Evolutionary conservation across 208 protist genomes (phyloP).

Genomic region (Dictyostelium gargantuum): DNA sequence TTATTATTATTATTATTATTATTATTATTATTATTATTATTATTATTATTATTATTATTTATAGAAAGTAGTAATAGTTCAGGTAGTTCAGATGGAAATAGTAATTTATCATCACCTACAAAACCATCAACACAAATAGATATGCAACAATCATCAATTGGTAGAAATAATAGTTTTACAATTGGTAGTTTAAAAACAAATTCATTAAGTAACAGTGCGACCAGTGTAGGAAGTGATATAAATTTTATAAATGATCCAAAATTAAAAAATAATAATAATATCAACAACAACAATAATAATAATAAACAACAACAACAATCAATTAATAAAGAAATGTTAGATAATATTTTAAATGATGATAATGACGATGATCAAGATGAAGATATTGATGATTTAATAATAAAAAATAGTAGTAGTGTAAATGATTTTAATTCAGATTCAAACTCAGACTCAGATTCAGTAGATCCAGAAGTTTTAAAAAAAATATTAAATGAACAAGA

Average conservation of each 20-base stretch:
- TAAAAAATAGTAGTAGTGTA: not conserved
- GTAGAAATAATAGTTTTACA: not conserved
- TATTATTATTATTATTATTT: no score
- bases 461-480: constrained; percentile 49
- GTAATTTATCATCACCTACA: not conserved
- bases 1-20: no score
- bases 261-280: not conserved
- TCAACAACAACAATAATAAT: not conserved
- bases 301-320: not conserved
- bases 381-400: not conserved
- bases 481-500: constrained; percentile 63
- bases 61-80: not conserved
- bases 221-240: not conserved
- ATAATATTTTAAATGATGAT: not conserved
- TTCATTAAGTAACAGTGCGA: not conserved
- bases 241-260: constrained; percentile 25
- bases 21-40: no score
- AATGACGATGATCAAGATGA: not conserved
- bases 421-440: not conserved
- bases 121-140: not conserved
- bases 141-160: not conserved
- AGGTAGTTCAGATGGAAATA: not conserved
- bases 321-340: not conserved
- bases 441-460: not conserved
- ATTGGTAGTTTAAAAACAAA: not conserved